Evolutionary conservation across 495 filamentous ascomycete genomes (phyloP).

Genomic region (Pyronema omphalodes): DNA sequence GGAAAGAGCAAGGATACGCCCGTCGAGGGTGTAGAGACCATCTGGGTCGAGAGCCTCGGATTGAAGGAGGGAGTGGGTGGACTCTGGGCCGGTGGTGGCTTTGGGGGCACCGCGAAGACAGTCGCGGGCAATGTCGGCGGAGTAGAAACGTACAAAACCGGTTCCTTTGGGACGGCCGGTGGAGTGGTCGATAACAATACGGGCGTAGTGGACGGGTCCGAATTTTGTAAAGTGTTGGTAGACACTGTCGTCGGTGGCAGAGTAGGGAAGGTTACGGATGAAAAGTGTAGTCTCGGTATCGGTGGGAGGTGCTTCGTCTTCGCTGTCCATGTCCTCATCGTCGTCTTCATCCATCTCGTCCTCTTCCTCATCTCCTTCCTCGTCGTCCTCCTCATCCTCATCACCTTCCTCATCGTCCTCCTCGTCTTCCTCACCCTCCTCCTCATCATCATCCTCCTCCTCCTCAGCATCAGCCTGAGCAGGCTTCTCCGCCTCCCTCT

Average conservation of each 20-base stretch:
- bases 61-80: slow-evolving; percentile 65
- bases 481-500: slow-evolving; percentile 11
- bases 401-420: slow-evolving; percentile 26
- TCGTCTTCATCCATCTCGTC: slow-evolving; percentile 26
- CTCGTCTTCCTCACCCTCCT: slow-evolving; percentile 32
- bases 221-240: slow-evolving; percentile 71
- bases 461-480: slow-evolving; percentile 25
- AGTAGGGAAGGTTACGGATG: slow-evolving; percentile 86
- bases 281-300: slow-evolving; percentile 64
- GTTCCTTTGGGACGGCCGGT: slow-evolving; percentile 79
- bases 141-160: slow-evolving; percentile 86
- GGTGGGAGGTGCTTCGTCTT: slow-evolving; percentile 23
- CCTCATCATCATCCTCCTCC: slow-evolving; percentile 30
- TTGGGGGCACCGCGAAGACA: slow-evolving; percentile 61
- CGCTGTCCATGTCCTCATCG: slow-evolving; percentile 16
- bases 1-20: slow-evolving; percentile 65
- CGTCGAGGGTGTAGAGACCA: slow-evolving; percentile 75
- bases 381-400: slow-evolving; percentile 26
- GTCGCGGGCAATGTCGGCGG: slow-evolving; percentile 45
- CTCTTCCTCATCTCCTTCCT: slow-evolving; percentile 27
- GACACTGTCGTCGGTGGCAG: slow-evolving; percentile 56
- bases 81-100: slow-evolving; percentile 19
- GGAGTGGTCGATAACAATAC: slow-evolving; percentile 66
- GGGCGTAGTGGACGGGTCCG: slow-evolving; percentile 66
- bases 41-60: slow-evolving; percentile 56